Percentiles rank a stretch among this genome's conserved stretches.
phyloP scores from a whole-genome alignment of 306 rosid genomes.

The Sesbania bispinosa region DNA sequence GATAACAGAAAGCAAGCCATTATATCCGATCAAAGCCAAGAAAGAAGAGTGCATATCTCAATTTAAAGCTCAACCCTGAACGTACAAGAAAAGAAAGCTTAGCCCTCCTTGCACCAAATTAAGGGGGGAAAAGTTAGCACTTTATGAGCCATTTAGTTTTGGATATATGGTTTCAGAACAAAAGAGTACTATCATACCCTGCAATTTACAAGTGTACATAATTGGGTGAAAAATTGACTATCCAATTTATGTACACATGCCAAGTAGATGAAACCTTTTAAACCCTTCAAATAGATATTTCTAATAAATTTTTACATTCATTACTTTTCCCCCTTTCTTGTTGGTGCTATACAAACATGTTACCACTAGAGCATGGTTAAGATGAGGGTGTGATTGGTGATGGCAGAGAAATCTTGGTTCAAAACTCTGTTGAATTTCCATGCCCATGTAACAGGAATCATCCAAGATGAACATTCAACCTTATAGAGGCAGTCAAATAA shows the following conservation, averaged over 20 bases:
- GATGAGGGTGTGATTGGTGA: slow-evolving; percentile 32
- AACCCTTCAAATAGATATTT: background rate
- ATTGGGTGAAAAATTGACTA: background rate
- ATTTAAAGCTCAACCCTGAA: no score
- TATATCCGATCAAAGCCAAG: no score
- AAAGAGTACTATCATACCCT: slow-evolving; percentile 46
- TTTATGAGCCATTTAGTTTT: no score
- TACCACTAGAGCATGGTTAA: no score
- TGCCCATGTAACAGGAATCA: slow-evolving; percentile 28
- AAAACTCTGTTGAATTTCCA: slow-evolving; percentile 25
- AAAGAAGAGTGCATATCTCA: no score
- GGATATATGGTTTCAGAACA: no score
- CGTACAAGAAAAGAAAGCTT: no score
- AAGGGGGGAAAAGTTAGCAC: no score
- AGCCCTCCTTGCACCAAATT: no score
- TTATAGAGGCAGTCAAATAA: no score
- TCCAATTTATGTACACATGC: background rate
- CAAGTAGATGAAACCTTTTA: background rate
- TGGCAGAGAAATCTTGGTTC: slow-evolving; percentile 43
- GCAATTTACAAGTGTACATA: slow-evolving; percentile 26
- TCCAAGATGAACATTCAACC: slow-evolving; percentile 23
- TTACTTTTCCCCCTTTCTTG: slow-evolving; percentile 20
- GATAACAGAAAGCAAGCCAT: no score
- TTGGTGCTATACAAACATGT: slow-evolving; percentile 50
- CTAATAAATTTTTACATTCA: slow-evolving; percentile 39